These are phyloP conservation scores for Acrocalymma vagum DNA, from an alignment of 2,329 filamentous ascomycete genomes.

Conservation along the genomic window DNA sequence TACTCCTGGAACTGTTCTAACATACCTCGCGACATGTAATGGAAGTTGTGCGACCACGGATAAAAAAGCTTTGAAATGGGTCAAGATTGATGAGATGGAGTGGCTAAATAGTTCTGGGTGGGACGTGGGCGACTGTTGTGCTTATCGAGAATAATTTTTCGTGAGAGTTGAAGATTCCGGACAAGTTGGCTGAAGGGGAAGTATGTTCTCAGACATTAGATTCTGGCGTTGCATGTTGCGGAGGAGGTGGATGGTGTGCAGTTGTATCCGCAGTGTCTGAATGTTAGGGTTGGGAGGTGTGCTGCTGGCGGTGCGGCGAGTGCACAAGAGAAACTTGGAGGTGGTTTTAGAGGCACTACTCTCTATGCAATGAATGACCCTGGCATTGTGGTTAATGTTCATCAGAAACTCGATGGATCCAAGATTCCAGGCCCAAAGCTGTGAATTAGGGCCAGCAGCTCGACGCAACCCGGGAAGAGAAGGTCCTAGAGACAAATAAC, in stretches of 20 bases:
- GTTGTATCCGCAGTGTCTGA: constrained; percentile 62
- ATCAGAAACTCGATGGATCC: constrained; percentile 42
- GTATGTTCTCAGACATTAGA: constrained; percentile 64
- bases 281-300: constrained; percentile 52
- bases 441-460: constrained; percentile 28
- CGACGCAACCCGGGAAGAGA: too few relatives aligned
- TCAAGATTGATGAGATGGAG: constrained; percentile 42
- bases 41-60: constrained; percentile 27
- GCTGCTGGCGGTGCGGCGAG: constrained; percentile 47
- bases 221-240: constrained; percentile 57
- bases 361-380: constrained; percentile 53
- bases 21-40: constrained; percentile 40
- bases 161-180: constrained; percentile 54
- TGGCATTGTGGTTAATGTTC: constrained; percentile 52
- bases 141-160: constrained; percentile 55
- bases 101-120: constrained; percentile 34
- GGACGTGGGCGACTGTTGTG: constrained; percentile 41
- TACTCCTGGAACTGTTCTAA: constrained; percentile 52
- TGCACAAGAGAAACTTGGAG: constrained; percentile 34
- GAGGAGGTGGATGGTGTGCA: constrained; percentile 56
- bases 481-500: too few relatives aligned
- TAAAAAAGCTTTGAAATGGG: constrained; percentile 30
- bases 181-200: constrained; percentile 50
- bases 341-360: constrained; percentile 57
- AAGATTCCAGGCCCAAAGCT: constrained; percentile 49